Percentiles rank a stretch among this genome's conserved stretches.
Evolutionary conservation across 805 yeast species (phyloP).

Genomic region (Metschnikowia lunata): DNA sequence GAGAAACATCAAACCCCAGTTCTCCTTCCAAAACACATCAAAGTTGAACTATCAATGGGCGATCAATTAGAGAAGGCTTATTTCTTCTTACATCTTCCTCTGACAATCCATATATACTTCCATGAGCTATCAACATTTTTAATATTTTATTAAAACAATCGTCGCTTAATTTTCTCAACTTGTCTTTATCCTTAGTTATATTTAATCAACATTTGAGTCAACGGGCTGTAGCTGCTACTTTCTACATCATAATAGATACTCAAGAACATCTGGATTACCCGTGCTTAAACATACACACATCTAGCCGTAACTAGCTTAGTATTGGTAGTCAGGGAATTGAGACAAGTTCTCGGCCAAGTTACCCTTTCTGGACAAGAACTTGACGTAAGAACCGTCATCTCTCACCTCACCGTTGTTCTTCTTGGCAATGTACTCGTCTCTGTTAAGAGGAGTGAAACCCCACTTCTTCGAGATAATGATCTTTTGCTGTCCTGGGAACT

Average conservation of each 20-base stretch:
- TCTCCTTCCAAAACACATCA: too few species aligned
- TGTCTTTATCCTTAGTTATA: too few species aligned
- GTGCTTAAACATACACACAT: background rate
- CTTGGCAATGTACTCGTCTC: conserved; percentile 91
- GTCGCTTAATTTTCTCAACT: too few species aligned
- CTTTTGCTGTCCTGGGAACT: conserved; percentile 99
- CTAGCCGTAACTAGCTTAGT: conserved; percentile 36
- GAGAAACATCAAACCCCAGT: too few species aligned
- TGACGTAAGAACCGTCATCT: conserved; percentile 99
- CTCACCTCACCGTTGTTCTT: conserved; percentile 97
- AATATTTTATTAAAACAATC: too few species aligned
- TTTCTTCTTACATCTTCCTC: too few species aligned
- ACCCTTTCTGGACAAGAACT: conserved; percentile 97
- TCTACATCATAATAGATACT: background rate
- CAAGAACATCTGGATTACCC: conserved; percentile 8
- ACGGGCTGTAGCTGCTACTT: background rate
- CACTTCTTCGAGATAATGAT: conserved; percentile 99
- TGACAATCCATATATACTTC: too few species aligned
- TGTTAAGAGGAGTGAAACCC: conserved; percentile 99
- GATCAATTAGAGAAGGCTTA: too few species aligned
- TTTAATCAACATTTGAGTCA: too few species aligned
- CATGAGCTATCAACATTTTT: too few species aligned
- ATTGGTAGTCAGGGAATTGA: conserved; percentile 87
- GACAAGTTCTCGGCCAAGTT: conserved; percentile 85
- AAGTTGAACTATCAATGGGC: too few species aligned